Evolutionary conservation across 2,329 filamentous ascomycete species (phyloP).

Genomic region (Macrophomina tecta): DNA sequence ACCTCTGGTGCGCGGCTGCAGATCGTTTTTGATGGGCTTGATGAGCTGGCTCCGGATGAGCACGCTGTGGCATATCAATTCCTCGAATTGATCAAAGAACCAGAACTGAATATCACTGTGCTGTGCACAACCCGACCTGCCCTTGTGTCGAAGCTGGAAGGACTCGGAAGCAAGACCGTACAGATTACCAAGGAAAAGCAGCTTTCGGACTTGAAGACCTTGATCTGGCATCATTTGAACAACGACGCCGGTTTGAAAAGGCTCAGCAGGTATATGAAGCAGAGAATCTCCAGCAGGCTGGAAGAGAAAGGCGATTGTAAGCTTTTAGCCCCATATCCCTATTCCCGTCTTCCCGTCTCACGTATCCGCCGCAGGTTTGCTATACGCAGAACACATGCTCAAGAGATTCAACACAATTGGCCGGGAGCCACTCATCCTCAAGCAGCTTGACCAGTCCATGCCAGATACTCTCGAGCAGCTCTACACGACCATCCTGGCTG

Average conservation of each 20-base stretch:
- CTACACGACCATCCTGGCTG: constrained; percentile 31
- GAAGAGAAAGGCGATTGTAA: constrained; percentile 41
- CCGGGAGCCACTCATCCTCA: constrained; percentile 42
- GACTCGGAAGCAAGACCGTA: constrained; percentile 27
- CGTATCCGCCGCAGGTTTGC: constrained; percentile 36
- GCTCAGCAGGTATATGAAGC: constrained; percentile 38
- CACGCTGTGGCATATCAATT: constrained; percentile 21
- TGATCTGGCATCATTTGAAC: constrained; percentile 39
- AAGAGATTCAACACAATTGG: constrained; percentile 39
- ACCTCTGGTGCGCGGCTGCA: constrained; percentile 33
- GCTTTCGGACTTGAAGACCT: constrained; percentile 35
- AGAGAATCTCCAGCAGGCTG: constrained; percentile 40
- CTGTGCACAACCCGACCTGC: constrained; percentile 35
- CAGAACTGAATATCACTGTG: constrained; percentile 36
- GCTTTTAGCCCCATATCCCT: constrained; percentile 19
- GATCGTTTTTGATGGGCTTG: constrained; percentile 45
- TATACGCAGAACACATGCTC: constrained; percentile 46
- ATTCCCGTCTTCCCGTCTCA: no score
- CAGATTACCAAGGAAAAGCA: constrained; percentile 39
- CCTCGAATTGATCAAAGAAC: constrained; percentile 34
- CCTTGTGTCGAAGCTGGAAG: constrained; percentile 25
- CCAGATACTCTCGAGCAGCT: constrained; percentile 29
- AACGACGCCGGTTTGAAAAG: constrained; percentile 33
- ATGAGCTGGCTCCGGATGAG: constrained; percentile 36
- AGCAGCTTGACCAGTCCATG: constrained; percentile 36